A percentile compares a stretch with the other conserved stretches of the same genome.
Conservation (phyloP, 371 early-diverging fungal species). For the Mucor lusitanicus region DNA sequence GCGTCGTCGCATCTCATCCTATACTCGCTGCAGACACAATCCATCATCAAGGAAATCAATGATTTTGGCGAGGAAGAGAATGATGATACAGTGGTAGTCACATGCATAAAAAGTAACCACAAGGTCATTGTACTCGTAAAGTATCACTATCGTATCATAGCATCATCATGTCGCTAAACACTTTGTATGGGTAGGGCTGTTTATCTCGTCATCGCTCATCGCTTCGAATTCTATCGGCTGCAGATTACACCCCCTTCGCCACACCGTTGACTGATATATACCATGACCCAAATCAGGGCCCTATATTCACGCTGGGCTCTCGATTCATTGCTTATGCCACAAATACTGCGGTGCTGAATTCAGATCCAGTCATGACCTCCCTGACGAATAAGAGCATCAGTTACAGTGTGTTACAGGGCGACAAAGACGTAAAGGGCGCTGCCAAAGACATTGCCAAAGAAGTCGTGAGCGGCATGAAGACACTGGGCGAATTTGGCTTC, state of each 20-base stretch:
- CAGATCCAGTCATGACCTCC: conserved; percentile 37
- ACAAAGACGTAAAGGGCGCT: conserved; percentile 56
- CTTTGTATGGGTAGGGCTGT: conserved; percentile 26
- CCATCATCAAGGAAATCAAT: conserved; percentile 29
- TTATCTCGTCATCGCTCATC: conserved; percentile 33
- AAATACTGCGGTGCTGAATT: conserved; percentile 40
- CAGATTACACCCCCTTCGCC: conserved; percentile 28
- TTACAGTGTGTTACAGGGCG: conserved; percentile 36
- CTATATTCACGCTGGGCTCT: conserved; percentile 64
- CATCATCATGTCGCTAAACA: neutral
- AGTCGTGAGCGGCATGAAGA: conserved; percentile 71
- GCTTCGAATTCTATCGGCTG: conserved; percentile 44
- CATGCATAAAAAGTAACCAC: conserved; percentile 51
- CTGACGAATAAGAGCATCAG: conserved; percentile 30
- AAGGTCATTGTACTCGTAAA: conserved; percentile 55
- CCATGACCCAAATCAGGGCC: conserved; percentile 36
- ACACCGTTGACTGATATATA: conserved; percentile 53
- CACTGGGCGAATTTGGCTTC: conserved; percentile 58
- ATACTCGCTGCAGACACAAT: conserved; percentile 53
- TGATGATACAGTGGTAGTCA: conserved; percentile 42
- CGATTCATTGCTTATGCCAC: conserved; percentile 69
- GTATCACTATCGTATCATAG: neutral
- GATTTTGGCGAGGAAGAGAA: conserved; percentile 38
- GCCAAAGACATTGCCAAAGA: conserved; percentile 73
- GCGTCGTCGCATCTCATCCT: conserved; percentile 12